Percentiles rank a stretch among this genome's conserved stretches.
Conservation (phyloP, 2,329 filamentous ascomycete species). For the Emergomyces africanus region DNA sequence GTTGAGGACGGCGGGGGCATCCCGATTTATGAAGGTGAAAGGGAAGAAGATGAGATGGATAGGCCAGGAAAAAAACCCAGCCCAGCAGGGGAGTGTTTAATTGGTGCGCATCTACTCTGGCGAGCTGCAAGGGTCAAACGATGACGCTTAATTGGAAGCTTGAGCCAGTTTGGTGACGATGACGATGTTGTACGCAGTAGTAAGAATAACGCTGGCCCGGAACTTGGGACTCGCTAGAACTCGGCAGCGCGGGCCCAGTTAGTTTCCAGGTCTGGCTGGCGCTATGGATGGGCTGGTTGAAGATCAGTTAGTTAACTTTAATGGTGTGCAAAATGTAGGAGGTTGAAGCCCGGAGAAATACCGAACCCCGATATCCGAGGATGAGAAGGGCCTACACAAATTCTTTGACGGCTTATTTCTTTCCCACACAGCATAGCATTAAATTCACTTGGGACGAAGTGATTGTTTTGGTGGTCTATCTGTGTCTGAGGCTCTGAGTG, state of each 20-base stretch:
- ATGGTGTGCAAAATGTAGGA: neutral
- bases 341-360: neutral
- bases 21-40: neutral
- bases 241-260: neutral
- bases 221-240: neutral
- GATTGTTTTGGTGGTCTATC: too few relatives aligned
- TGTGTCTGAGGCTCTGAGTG: too few relatives aligned
- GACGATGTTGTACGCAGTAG: neutral
- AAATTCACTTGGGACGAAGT: too few relatives aligned
- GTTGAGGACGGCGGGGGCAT: neutral
- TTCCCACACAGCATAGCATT: too few relatives aligned
- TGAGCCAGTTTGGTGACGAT: neutral
- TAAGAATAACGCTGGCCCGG: neutral
- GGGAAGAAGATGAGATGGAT: neutral
- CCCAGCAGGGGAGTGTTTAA: neutral
- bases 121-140: neutral
- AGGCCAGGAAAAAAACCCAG: neutral
- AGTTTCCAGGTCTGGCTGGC: neutral
- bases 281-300: neutral
- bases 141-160: neutral
- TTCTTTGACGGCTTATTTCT: too few relatives aligned
- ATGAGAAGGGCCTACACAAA: too few relatives aligned
- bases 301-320: neutral
- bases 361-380: conserved; percentile 7
- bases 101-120: neutral